Percentiles rank a stretch among this genome's conserved stretches.
Conservation (phyloP, 495 filamentous ascomycete genomes). For the Lophiostoma macrostomum region DNA sequence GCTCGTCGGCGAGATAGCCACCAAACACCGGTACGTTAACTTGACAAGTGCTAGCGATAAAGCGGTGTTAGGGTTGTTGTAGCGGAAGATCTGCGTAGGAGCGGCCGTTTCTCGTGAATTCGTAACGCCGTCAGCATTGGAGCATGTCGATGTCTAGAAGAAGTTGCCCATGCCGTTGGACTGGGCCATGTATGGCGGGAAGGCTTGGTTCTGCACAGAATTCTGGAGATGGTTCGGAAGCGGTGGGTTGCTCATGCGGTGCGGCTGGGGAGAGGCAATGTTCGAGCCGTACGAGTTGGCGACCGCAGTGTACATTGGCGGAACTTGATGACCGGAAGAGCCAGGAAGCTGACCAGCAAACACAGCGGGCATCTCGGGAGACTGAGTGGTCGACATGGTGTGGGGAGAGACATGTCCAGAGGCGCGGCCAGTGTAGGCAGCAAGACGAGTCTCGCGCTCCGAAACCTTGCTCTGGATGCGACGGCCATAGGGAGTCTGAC, state of each 20-base stretch:
- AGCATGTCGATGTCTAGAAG: conserved; percentile 12
- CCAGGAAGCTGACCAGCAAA: conserved; percentile 24
- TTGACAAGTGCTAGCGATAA: conserved; percentile 21
- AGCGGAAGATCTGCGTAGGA: conserved; percentile 13
- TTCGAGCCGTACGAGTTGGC: conserved; percentile 28
- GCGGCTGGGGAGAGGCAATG: conserved; percentile 33
- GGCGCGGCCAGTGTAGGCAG: conserved; percentile 19
- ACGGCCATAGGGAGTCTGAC: conserved; percentile 86
- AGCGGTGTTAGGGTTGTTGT: no score
- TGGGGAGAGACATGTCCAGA: conserved; percentile 30
- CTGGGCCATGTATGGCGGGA: conserved; percentile 22
- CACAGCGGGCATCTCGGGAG: conserved; percentile 17
- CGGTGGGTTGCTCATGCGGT: conserved; percentile 34
- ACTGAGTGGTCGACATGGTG: conserved; percentile 24
- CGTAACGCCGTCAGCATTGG: conserved; percentile 22
- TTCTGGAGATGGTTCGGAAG: conserved; percentile 34
- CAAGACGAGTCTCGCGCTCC: conserved; percentile 37
- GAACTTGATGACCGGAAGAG: conserved; percentile 7
- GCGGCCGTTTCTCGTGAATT: conserved; percentile 29
- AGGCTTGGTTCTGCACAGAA: conserved; percentile 30
- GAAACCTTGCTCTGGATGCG: conserved; percentile 84
- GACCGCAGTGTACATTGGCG: conserved; percentile 29
- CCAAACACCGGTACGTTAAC: conserved; percentile 19
- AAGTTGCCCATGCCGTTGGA: conserved; percentile 23
- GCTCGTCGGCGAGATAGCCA: conserved; percentile 12